Conservation (phyloP, 805 yeast genomes). For the Wickerhamiella occidentalis region DNA sequence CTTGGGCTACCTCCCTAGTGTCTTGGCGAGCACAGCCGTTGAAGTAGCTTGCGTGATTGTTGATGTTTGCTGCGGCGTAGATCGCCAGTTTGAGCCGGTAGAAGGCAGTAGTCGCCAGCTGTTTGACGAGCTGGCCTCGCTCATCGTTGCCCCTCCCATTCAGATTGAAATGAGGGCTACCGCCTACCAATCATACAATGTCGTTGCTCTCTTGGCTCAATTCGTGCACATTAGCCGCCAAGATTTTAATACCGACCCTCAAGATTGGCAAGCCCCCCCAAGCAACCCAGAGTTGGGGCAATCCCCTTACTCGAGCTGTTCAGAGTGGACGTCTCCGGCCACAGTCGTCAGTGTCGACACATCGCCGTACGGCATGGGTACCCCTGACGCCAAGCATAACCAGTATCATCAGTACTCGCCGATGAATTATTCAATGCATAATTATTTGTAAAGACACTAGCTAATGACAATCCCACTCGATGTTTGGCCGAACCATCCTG, state of each 20-base stretch:
- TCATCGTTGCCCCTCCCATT: constrained; percentile 18
- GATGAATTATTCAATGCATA: constrained; percentile 8
- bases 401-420: neutral
- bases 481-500: too few species aligned
- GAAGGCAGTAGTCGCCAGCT: constrained; percentile 15
- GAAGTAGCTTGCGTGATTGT: constrained; percentile 25
- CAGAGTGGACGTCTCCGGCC: constrained; percentile 9
- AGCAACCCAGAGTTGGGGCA: too few species aligned
- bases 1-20: constrained; percentile 24
- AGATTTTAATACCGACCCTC: neutral
- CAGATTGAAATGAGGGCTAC: constrained; percentile 7
- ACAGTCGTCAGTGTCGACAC: constrained; percentile 5
- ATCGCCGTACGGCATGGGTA: neutral
- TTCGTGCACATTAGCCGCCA: constrained; percentile 3
- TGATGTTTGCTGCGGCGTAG: constrained; percentile 16
- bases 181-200: constrained; percentile 6
- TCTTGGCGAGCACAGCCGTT: constrained; percentile 29
- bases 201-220: constrained; percentile 5
- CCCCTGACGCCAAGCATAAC: neutral
- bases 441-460: neutral
- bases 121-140: constrained; percentile 22
- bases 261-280: too few species aligned
- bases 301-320: constrained; percentile 1
- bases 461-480: too few species aligned
- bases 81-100: constrained; percentile 16